These are phyloP conservation scores for Termitomyces sp. DNA, from an alignment of 768 basidiomycete genomes.

Conservation along the genomic window DNA sequence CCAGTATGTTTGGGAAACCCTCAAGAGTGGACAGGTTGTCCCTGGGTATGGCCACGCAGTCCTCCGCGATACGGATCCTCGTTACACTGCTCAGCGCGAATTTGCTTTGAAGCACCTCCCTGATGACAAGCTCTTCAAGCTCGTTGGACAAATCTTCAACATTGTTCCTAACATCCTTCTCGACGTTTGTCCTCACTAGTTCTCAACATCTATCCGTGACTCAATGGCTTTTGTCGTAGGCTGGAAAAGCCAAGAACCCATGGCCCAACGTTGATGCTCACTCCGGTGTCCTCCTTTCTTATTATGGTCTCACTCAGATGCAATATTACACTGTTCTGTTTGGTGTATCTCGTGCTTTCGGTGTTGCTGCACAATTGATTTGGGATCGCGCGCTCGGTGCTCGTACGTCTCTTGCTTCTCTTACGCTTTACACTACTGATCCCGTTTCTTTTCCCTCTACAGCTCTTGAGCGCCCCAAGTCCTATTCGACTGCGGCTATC, in stretches of 20 bases:
- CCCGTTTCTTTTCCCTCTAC: not conserved
- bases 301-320: constrained; percentile 88
- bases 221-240: constrained; percentile 32
- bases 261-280: constrained; percentile 98
- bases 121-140: constrained; percentile 87
- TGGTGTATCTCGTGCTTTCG: constrained; percentile 93
- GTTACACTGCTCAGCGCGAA: constrained; percentile 86
- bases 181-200: constrained; percentile 38
- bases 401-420: constrained; percentile 46
- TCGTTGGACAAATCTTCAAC: constrained; percentile 85
- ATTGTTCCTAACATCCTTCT: constrained; percentile 89
- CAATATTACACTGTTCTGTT: constrained; percentile 97
- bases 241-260: constrained; percentile 90
- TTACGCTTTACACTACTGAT: not conserved
- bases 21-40: constrained; percentile 91
- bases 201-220: not conserved
- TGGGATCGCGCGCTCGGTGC: constrained; percentile 93
- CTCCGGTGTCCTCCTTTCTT: constrained; percentile 82
- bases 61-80: constrained; percentile 86
- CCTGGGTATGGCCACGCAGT: constrained; percentile 91
- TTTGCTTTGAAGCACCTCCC: constrained; percentile 85
- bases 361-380: constrained; percentile 83
- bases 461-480: constrained; percentile 91
- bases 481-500: constrained; percentile 78
- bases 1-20: constrained; percentile 92